Evolutionary conservation across 495 filamentous ascomycete species (phyloP).

Genomic region (Xeromyces bisporus): DNA sequence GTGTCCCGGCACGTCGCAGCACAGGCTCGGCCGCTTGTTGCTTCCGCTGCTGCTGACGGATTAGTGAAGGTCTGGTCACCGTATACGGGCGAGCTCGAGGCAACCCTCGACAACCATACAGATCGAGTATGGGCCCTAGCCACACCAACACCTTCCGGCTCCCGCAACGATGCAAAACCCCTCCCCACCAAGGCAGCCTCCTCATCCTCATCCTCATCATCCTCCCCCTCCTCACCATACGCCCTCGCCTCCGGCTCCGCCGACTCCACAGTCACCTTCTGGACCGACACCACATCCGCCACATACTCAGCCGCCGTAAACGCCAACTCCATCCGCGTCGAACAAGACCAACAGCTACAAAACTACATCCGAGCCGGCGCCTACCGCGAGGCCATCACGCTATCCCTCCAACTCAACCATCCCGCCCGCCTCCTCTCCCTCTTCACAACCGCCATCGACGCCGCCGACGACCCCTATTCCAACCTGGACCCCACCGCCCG

Average conservation of each 20-base stretch:
- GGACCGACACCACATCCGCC: slow-evolving; percentile 76
- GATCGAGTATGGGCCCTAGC: slow-evolving; percentile 84
- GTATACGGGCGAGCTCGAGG: slow-evolving; percentile 56
- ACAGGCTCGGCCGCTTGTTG: slow-evolving; percentile 42
- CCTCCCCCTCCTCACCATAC: slow-evolving; percentile 66
- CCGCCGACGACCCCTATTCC: slow-evolving; percentile 22
- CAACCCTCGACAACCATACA: slow-evolving; percentile 88
- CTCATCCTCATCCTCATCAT: slow-evolving; percentile 62
- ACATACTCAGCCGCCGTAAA: slow-evolving; percentile 52
- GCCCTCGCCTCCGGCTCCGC: slow-evolving; percentile 76
- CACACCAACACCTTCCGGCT: slow-evolving; percentile 40
- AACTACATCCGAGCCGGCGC: slow-evolving; percentile 76
- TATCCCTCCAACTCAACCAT: slow-evolving; percentile 86
- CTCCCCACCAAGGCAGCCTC: slow-evolving; percentile 12
- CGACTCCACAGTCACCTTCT: slow-evolving; percentile 84
- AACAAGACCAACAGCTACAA: slow-evolving; percentile 81
- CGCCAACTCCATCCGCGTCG: slow-evolving; percentile 61
- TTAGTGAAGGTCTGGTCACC: slow-evolving; percentile 93
- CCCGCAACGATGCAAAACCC: slow-evolving; percentile 21
- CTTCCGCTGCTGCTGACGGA: slow-evolving; percentile 85
- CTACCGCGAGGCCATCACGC: slow-evolving; percentile 80
- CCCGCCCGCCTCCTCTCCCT: slow-evolving; percentile 68
- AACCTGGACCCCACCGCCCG: slow-evolving; percentile 9
- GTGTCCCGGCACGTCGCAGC: slow-evolving; percentile 8
- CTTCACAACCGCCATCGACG: slow-evolving; percentile 62